Base-by-base conservation (phyloP, 176 grass and related monocot species). In the Olyra latifolia region DNA sequence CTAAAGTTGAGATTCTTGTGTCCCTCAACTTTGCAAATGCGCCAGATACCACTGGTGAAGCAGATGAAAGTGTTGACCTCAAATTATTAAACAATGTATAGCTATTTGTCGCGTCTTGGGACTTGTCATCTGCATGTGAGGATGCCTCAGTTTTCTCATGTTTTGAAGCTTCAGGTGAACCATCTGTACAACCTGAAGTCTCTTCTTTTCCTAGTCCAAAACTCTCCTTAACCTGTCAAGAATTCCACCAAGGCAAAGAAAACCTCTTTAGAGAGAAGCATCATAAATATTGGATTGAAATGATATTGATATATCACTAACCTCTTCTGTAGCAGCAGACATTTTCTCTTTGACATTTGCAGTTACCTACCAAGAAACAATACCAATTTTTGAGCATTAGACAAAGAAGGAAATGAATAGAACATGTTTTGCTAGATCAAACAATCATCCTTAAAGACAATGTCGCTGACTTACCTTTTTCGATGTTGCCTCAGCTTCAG, bases 401-500 rank as follows among this genome's bases (percentile, higher is more conserved):
- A 66, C 10, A 43, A 47, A 27, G 28, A 66, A n/a, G 39, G 1
- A 78, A 83, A 64, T 45, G 14, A 60, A 83, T 15, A 82, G 8
- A 62, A 42, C 29, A 44, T 71, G 63, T 73, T 53, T 53, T 41
- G 27, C 2, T 69, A 74, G 40, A 50, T 14, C 5, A 12, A 68
- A 50, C 22, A n/a, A 75, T 75, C 43, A 25, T 75, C 20, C 28
- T 64, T 64, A 10, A 39, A 25, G 57, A 57, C 39, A 74, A 77
- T 49, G 50, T 80, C 44, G 67, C 62, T 52, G 25, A 15, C 38
- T 81, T 80, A 87, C 94, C 89, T 92, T 94, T 85, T 94, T 94
- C 68, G 94, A 97, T 88, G 91, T 87, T 50, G 86, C 89, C 83
- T 92, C 94, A 71, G 91, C 94, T 88, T 94, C 94, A 57, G 56